A percentile compares a stretch with the other conserved stretches of the same genome.
phyloP scores from a whole-genome alignment of 805 yeast species.

The Metschnikowia hibisci region DNA sequence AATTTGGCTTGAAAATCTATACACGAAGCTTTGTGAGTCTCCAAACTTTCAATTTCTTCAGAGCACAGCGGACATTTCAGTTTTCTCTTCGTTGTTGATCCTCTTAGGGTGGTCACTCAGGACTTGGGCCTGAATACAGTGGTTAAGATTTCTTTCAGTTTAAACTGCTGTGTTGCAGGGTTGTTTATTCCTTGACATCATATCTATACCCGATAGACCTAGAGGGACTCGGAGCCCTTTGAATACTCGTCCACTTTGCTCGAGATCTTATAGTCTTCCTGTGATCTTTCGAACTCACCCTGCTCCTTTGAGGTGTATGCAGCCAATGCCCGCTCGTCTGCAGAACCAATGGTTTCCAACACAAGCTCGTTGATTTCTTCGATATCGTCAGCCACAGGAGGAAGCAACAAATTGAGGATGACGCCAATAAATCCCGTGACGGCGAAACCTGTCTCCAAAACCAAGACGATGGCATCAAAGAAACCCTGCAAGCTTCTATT shows the following conservation, averaged over 20 bases:
- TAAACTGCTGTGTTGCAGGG: background rate
- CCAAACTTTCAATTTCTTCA: constrained; percentile 2
- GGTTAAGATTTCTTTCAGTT: background rate
- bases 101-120: constrained; percentile 13
- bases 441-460: constrained; percentile 73
- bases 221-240: background rate
- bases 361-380: constrained; percentile 46
- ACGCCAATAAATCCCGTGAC: constrained; percentile 64
- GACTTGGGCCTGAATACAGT: constrained; percentile 1
- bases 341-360: constrained; percentile 40
- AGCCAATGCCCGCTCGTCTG: constrained; percentile 35
- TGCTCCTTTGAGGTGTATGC: constrained; percentile 31
- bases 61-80: constrained; percentile 11
- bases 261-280: background rate
- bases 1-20: background rate
- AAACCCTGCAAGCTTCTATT: constrained; percentile 58
- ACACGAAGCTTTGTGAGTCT: background rate
- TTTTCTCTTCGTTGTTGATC: constrained; percentile 11
- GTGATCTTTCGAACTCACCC: constrained; percentile 20
- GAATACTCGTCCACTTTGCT: background rate
- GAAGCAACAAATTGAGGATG: constrained; percentile 56
- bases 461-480: constrained; percentile 61
- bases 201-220: constrained; percentile 1
- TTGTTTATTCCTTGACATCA: background rate
- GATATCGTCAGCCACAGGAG: constrained; percentile 50